Evolutionary conservation across 2,329 filamentous ascomycete species (phyloP).

Genomic region (Aspergillus niger): DNA sequence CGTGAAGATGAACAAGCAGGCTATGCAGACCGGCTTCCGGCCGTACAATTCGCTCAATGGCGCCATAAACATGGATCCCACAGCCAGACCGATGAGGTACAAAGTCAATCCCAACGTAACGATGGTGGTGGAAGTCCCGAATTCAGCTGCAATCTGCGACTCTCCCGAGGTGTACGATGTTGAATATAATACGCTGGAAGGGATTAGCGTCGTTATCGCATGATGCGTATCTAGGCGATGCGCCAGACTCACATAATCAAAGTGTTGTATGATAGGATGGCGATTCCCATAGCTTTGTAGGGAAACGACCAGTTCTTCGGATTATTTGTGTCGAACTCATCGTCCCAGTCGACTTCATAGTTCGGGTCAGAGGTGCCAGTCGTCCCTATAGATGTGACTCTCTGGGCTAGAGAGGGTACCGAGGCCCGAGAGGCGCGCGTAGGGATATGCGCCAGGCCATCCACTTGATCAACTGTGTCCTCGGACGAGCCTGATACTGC

Average conservation of each 20-base stretch:
- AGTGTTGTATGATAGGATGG: slow-evolving; percentile 60
- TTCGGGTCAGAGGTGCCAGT: slow-evolving; percentile 55
- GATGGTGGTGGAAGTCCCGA: slow-evolving; percentile 59
- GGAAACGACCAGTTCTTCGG: slow-evolving; percentile 68
- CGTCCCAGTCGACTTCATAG: slow-evolving; percentile 73
- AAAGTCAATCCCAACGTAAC: slow-evolving; percentile 75
- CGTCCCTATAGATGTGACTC: slow-evolving; percentile 49
- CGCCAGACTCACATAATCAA: slow-evolving; percentile 50
- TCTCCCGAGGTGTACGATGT: slow-evolving; percentile 77
- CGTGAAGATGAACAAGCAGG: slow-evolving; percentile 65
- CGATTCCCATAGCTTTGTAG: slow-evolving; percentile 58
- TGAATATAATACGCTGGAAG: slow-evolving; percentile 65
- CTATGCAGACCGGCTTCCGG: slow-evolving; percentile 63
- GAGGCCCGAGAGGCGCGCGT: slow-evolving; percentile 35
- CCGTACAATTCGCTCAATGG: slow-evolving; percentile 60
- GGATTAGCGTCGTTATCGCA: background rate
- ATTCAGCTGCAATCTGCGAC: slow-evolving; percentile 68
- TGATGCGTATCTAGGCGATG: background rate
- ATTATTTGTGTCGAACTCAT: slow-evolving; percentile 62
- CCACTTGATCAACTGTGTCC: slow-evolving; percentile 28
- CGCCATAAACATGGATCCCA: slow-evolving; percentile 71
- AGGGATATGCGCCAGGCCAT: slow-evolving; percentile 31
- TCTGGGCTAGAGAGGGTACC: slow-evolving; percentile 40
- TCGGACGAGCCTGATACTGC: slow-evolving; percentile 29
- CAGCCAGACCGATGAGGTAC: slow-evolving; percentile 73